Conservation (phyloP, 345 rosid species). For the Carallia brachiata region DNA sequence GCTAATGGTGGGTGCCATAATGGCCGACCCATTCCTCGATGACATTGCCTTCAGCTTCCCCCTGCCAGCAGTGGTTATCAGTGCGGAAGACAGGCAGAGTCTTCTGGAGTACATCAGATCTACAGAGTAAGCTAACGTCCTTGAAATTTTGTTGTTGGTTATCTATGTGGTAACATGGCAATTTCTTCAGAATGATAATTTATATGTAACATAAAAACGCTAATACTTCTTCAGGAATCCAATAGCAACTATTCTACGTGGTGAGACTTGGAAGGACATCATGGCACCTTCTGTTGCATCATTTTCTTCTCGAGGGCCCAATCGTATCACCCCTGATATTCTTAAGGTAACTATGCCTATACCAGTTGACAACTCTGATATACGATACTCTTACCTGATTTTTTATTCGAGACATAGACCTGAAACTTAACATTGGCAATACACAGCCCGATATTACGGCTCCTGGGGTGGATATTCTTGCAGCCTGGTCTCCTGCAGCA, state of each 20-base stretch:
- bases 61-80: slow-evolving; percentile 30
- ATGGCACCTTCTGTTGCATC: slow-evolving; percentile 25
- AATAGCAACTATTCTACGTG: slow-evolving; percentile 19
- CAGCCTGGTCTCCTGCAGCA: slow-evolving; percentile 32
- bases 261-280: slow-evolving; percentile 16
- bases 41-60: slow-evolving; percentile 35
- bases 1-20: slow-evolving; percentile 31
- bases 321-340: slow-evolving; percentile 21
- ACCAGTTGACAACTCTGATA: too few relatives aligned
- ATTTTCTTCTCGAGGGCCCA: slow-evolving; percentile 29
- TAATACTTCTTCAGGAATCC: slow-evolving; percentile 18
- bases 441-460: slow-evolving; percentile 35
- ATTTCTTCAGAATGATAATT: too few relatives aligned
- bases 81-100: slow-evolving; percentile 17
- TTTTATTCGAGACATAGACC: not conserved
- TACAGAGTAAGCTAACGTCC: slow-evolving; percentile 13
- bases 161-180: not conserved
- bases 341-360: slow-evolving; percentile 21
- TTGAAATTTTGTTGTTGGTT: not conserved
- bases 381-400: not conserved
- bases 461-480: slow-evolving; percentile 33
- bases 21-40: slow-evolving; percentile 7
- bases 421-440: not conserved
- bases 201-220: not conserved
- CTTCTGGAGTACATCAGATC: slow-evolving; percentile 23